Evolutionary conservation across 129 eudicot species (phyloP), one percentile per base, ranked within the genome.

Genomic region (Arctium lappa): DNA sequence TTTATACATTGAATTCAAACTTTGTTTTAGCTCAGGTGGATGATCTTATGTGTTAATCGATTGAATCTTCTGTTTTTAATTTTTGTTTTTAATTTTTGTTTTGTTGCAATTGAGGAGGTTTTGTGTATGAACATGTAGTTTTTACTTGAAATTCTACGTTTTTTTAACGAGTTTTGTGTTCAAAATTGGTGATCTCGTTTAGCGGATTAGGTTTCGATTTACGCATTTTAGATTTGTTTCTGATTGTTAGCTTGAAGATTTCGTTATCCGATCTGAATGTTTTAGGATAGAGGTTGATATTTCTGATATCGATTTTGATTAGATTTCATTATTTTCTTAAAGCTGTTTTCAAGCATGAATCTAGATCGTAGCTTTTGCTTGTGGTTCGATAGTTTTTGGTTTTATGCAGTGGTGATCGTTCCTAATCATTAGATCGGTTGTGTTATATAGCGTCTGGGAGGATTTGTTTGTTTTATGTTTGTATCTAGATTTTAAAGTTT

Each of bases 291-390:
- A 12, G 3, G 74, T 32, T 72, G 32, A 42, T 36, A 9, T 4
- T 48, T 1, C 6, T 69, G 4, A 50, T 22, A 13, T 63, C 22
- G 12, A 6, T 82, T 76, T 48, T 76, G 34, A 12, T 66, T 68
- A 5, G 22, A 39, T 3, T 1, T 81, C 5, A 11, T 22, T 75
- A 18, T 46, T 7, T 30, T 8, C 36, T 80, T 4, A 16, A 56
- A 63, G 39, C 42, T 72, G 70, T 74, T n/a, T 60, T 27, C n/a
- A 62, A 74, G 27, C 36, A 3, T 74, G 48, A 63, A 37, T 78
- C 53, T 63, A 78, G 79, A 81, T 81, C 36, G 79, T 74, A 73
- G 74, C 63, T 74, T 39, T 73, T 78, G 81, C 44, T 78, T 37
- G 6, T 37, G 81, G 16, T 37, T 33, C 68, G 56, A 8, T 65